phyloP scores from a whole-genome alignment of 495 filamentous ascomycete genomes.

The Penicillium nucicola region DNA sequence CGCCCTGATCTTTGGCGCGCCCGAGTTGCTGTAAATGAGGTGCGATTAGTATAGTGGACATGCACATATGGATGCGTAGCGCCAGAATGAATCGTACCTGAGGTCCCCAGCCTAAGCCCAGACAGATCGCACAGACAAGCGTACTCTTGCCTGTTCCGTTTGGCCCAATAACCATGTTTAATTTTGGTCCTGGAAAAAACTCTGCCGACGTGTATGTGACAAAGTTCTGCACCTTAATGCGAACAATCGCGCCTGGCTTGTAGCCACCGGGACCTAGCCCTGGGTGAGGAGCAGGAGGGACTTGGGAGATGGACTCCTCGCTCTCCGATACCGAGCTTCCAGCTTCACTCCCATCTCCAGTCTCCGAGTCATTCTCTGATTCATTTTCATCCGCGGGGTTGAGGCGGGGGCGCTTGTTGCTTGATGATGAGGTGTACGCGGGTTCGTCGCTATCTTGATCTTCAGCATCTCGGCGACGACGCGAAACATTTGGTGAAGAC shows the following conservation, averaged over 20 bases:
- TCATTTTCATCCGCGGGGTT: constrained; percentile 13
- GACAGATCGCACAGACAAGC: constrained; percentile 93
- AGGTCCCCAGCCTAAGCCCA: constrained; percentile 83
- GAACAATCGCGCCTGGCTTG: constrained; percentile 85
- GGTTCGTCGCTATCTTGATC: constrained; percentile 25
- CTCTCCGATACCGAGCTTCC: neutral
- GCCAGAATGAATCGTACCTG: constrained; percentile 38
- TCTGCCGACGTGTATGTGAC: constrained; percentile 91
- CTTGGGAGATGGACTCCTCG: neutral
- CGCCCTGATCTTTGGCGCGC: constrained; percentile 76
- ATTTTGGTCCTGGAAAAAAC: constrained; percentile 82
- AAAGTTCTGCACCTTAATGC: constrained; percentile 85
- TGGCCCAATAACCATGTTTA: constrained; percentile 99
- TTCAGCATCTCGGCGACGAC: constrained; percentile 29
- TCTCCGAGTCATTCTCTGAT: neutral
- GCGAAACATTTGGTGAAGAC: constrained; percentile 25
- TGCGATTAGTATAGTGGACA: constrained; percentile 1
- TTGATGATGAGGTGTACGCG: constrained; percentile 13
- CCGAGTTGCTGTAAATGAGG: constrained; percentile 63
- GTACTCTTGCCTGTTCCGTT: constrained; percentile 99
- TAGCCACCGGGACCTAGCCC: constrained; percentile 29
- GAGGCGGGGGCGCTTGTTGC: constrained; percentile 35
- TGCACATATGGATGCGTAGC: neutral
- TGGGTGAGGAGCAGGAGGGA: constrained; percentile 2
- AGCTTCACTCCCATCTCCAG: constrained; percentile 9